phyloP scores from a whole-genome alignment of 2,329 filamentous ascomycete genomes.

The Fulvia fulva region DNA sequence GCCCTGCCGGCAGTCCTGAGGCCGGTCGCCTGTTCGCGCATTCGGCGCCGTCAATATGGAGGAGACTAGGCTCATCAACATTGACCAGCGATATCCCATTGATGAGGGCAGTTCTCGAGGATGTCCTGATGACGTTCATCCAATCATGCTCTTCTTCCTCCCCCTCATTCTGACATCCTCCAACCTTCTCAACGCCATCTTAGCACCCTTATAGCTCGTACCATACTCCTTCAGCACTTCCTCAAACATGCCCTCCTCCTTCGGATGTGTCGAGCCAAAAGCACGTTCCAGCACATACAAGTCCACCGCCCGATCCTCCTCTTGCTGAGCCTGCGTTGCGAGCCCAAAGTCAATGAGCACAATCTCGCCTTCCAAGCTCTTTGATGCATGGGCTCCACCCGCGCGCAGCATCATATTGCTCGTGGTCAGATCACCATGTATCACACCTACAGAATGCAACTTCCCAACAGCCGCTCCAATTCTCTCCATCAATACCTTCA shows the following conservation, averaged over 20 bases:
- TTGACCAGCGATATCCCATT: no score
- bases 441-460: conserved; percentile 78
- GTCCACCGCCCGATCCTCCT: conserved; percentile 94
- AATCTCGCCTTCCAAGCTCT: conserved; percentile 62
- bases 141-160: conserved; percentile 94
- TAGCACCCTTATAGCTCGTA: conserved; percentile 69
- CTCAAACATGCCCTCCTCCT: conserved; percentile 77
- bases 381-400: conserved; percentile 2
- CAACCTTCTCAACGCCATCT: conserved; percentile 70
- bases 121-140: no score
- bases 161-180: conserved; percentile 93
- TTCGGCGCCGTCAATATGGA: no score
- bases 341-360: conserved; percentile 94
- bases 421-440: conserved; percentile 94
- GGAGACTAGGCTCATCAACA: no score
- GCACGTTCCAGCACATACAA: conserved; percentile 92
- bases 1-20: no score
- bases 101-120: no score
- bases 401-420: conserved; percentile 85
- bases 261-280: conserved; percentile 90
- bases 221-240: conserved; percentile 72
- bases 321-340: conserved; percentile 71
- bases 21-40: no score
- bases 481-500: conserved; percentile 32
- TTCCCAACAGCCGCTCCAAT: conserved; percentile 33